A percentile compares a stretch with the other conserved stretches of the same genome.
phyloP scores from a whole-genome alignment of 2,329 filamentous ascomycete species.

The Colletotrichum spinosum region DNA sequence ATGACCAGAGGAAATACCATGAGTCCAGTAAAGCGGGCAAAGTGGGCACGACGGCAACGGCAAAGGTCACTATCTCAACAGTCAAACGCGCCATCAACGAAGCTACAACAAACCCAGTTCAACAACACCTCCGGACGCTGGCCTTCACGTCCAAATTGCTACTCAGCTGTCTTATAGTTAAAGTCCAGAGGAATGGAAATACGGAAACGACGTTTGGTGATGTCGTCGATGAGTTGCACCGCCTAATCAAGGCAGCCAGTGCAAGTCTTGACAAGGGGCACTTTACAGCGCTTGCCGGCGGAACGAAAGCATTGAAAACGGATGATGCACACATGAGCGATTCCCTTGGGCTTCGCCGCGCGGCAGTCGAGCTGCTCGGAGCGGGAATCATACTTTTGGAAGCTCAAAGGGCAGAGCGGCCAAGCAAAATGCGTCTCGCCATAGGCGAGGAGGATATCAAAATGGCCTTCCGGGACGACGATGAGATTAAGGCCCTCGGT shows the following conservation, averaged over 20 bases:
- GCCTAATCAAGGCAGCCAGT: slow-evolving; percentile 62
- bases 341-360: slow-evolving; percentile 66
- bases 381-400: slow-evolving; percentile 91
- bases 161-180: slow-evolving; percentile 82
- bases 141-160: slow-evolving; percentile 87
- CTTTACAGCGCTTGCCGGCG: slow-evolving; percentile 2
- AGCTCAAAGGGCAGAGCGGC: slow-evolving; percentile 81
- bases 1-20: slow-evolving; percentile 47
- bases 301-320: slow-evolving; percentile 22
- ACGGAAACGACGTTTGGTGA: slow-evolving; percentile 91
- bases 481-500: slow-evolving; percentile 84
- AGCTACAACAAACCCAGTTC: slow-evolving; percentile 90
- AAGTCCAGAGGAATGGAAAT: slow-evolving; percentile 84
- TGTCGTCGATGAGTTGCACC: slow-evolving; percentile 85
- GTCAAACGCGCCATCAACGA: slow-evolving; percentile 96
- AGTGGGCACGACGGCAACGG: slow-evolving; percentile 50
- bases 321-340: slow-evolving; percentile 23
- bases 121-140: slow-evolving; percentile 86
- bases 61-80: slow-evolving; percentile 87
- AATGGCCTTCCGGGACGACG: slow-evolving; percentile 88
- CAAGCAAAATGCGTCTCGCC: slow-evolving; percentile 86
- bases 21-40: slow-evolving; percentile 38
- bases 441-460: slow-evolving; percentile 93
- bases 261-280: slow-evolving; percentile 1
- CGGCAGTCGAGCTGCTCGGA: slow-evolving; percentile 85